Evolutionary conservation across 1,284 basidiomycete genomes (phyloP), one percentile per base, ranked within the genome.

Genomic region (Leccinum insolens): DNA sequence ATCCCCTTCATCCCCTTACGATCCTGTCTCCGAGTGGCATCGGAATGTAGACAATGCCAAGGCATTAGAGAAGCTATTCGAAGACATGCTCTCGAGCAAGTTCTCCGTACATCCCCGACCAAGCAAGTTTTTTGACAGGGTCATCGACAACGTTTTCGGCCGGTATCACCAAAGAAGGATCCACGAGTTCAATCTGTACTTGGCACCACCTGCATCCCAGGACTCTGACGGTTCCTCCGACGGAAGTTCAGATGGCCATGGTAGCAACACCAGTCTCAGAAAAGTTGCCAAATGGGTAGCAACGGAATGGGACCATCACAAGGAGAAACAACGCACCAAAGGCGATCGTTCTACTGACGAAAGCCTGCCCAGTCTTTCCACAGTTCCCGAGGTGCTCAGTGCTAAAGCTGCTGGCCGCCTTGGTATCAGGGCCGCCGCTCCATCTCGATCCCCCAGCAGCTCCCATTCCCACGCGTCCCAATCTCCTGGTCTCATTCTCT

Each of bases 91-190:
- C 14, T 72, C 73, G 17, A 72, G 76, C 67, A 81, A 83, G 70
- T 86, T 82, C 67, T 80, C 80, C 28, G 79, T 92, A 61, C 79
- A 86, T 67, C 79, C 84, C 3, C 80, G 79, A 0, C 86, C 88
- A 3, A 79, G 82, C 59, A 78, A 83, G 57, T 81, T 85, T 71
- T 70, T 89, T 14, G 70, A 79, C 22, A 75, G 79, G 5, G 63
- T 82, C 61, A 73, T 92, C 58, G 76, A 80, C 64, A 73, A 78
- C 14, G 77, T 85, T 12, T 92, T 91, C 72, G 88, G 87, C n/a
- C 69, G 73, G 1, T 75, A 78, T 37, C 77, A 80, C 37, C 78
- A 80, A 14, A 72, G 76, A 58, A 81, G 82, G 70, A 70, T 80
- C 57, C 77, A 77, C 65, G 85, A 80, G 41, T 84, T 85, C 71